A percentile compares a stretch with the other conserved stretches of the same genome.
These are phyloP conservation scores for Rauvolfia tetraphylla DNA, from an alignment of 257 asterid species.

Conservation along the genomic window DNA sequence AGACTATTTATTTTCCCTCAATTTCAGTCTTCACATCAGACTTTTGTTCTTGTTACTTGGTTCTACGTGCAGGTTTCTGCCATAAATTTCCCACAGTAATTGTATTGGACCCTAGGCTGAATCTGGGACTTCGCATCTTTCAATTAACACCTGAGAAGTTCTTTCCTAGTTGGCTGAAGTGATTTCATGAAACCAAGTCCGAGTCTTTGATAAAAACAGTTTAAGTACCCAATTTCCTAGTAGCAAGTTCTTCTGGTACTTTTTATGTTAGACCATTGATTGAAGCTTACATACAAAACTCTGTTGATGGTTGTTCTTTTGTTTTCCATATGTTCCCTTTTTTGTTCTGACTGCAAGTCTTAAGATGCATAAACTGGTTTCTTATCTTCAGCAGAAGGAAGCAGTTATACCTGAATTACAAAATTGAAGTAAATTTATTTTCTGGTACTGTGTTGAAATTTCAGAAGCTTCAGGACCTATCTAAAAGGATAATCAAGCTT, in stretches of 20 bases:
- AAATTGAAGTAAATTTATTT: neutral
- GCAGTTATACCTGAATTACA: neutral
- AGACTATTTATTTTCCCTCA: neutral
- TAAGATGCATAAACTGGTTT: neutral
- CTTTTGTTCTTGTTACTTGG: neutral
- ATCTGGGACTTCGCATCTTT: neutral
- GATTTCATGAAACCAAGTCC: neutral
- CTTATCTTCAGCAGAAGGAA: constrained; percentile 2
- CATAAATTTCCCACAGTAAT: neutral
- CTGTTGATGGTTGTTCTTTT: neutral
- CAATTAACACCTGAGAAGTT: neutral
- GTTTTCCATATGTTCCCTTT: neutral
- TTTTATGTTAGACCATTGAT: neutral
- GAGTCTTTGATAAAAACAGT: neutral
- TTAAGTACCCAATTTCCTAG: neutral
- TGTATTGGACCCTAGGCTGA: neutral
- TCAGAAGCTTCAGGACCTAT: neutral
- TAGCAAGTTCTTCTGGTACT: neutral
- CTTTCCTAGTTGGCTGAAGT: neutral
- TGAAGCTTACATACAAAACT: neutral
- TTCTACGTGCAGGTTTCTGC: neutral
- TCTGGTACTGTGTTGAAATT: neutral
- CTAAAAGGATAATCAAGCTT: neutral
- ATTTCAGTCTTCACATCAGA: neutral
- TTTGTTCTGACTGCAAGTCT: neutral